These are phyloP conservation scores for Friedmanniomyces simplex DNA, from an alignment of 495 filamentous ascomycete species.

Conservation along the genomic window DNA sequence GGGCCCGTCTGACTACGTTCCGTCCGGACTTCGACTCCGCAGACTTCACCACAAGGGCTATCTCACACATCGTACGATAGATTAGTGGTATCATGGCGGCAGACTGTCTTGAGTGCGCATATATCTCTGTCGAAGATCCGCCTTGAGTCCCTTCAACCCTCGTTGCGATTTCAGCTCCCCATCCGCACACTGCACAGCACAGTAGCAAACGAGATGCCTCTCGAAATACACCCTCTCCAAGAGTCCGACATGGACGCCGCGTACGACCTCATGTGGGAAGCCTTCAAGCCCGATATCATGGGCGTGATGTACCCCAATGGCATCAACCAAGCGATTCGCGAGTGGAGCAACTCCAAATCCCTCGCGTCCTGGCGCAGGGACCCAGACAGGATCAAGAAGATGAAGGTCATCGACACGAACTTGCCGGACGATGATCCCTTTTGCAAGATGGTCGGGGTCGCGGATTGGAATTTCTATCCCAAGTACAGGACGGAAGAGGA, in stretches of 20 bases:
- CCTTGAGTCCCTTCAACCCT: neutral
- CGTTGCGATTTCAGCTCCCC: neutral
- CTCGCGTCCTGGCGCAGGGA: constrained; percentile 2
- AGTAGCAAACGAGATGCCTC: constrained; percentile 11
- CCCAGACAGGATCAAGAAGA: constrained; percentile 5
- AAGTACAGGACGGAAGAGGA: constrained; percentile 10
- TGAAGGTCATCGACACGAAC: constrained; percentile 17
- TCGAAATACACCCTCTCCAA: constrained; percentile 14
- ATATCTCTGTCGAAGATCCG: neutral
- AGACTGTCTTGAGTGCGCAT: neutral
- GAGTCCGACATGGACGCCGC: constrained; percentile 9
- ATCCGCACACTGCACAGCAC: neutral
- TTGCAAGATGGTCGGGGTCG: constrained; percentile 6
- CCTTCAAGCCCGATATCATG: constrained; percentile 13
- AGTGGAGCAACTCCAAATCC: neutral
- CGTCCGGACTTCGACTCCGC: neutral
- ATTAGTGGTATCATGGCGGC: neutral
- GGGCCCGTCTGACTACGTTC: too few species aligned
- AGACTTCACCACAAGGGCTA: neutral
- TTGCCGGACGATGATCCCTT: constrained; percentile 1
- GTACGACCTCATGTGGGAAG: neutral
- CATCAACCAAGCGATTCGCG: neutral
- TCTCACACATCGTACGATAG: neutral
- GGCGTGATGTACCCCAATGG: constrained; percentile 11
- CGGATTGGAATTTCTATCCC: constrained; percentile 13